phyloP scores from a whole-genome alignment of 345 rosid species.

The Geranium brycei region DNA sequence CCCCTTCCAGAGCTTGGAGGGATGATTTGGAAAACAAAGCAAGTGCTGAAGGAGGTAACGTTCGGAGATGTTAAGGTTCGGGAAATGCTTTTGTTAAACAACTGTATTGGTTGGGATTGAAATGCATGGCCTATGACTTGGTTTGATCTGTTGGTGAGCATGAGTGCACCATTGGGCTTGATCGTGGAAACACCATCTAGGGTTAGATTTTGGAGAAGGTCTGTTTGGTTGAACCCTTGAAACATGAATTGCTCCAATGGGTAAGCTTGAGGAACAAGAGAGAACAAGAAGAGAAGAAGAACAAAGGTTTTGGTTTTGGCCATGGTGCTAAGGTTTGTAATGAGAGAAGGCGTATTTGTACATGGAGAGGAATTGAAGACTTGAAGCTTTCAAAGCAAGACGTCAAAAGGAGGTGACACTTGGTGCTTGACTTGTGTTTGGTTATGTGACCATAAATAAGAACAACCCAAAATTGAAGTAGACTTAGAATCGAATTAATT shows the following conservation, averaged over 20 bases:
- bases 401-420: too few species aligned
- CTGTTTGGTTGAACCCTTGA: constrained; percentile 27
- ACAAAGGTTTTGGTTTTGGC: not conserved
- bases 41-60: constrained; percentile 32
- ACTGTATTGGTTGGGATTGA: constrained; percentile 17
- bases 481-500: too few species aligned
- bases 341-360: too few species aligned
- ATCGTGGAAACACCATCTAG: constrained; percentile 20
- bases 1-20: constrained; percentile 21
- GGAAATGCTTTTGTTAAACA: constrained; percentile 11
- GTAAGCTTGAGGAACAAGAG: constrained; percentile 10
- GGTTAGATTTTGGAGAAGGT: constrained; percentile 1
- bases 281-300: not conserved
- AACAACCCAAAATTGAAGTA: too few species aligned
- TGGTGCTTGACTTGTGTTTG: too few species aligned
- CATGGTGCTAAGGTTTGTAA: not conserved
- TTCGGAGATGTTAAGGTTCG: not conserved
- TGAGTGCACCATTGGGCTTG: constrained; percentile 24
- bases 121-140: constrained; percentile 39
- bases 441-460: too few species aligned
- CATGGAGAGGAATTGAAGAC: too few species aligned
- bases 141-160: constrained; percentile 29
- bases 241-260: constrained; percentile 16
- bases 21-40: constrained; percentile 35
- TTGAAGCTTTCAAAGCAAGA: too few species aligned